Evolutionary conservation across 352 stramenopile species (phyloP), one percentile per base, ranked within the genome.

Genomic region (Phytophthora pini): DNA sequence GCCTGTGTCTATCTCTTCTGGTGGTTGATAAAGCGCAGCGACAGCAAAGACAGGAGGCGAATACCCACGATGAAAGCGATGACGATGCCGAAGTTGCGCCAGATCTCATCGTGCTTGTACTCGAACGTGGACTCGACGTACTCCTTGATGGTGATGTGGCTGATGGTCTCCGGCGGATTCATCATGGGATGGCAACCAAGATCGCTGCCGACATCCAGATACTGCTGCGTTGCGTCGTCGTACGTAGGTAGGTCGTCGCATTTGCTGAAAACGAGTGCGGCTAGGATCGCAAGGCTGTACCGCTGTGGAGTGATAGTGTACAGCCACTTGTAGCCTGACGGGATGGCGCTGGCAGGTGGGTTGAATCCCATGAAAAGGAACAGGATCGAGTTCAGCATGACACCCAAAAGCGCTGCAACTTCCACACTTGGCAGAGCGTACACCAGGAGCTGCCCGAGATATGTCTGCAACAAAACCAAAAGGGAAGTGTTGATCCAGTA

Each of bases 401-500:
- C 66, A 17, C 76, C 77, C 3, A 87, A 36, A 8, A 74, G 55
- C 49, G 74, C 53, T 2, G 78, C 75, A 9, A 74, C 74, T 22
- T 87, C 67, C 11, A 77, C 57, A 50, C 55, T 83, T 8, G 80
- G 78, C 38, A 86, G 22, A n/a, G 54, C 51, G 57, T 79, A 87
- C 17, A 72, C 70, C 2, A 89, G 45, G 13, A 77, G 63, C 52
- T 86, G 73, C 5, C 65, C 78, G 24, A 86, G 53, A 66, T 86
- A 91, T 26, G 76, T 73, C 44, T 83, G 70, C 58, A 84, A 53
- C 1, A 88, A 65, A 40, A 91, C 59, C 29, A 80, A 54, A 0
- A 88, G 49, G 29, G 71, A 78, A 29, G 75, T 72, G 34, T 79
- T 74, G 57, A 90, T 66, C 76, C 82, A 88, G 76, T 83, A 91